Percentiles rank a stretch among this genome's conserved stretches.
These are phyloP conservation scores for Albophoma yamanashiensis DNA, from an alignment of 2,329 filamentous ascomycete species.

Conservation along the genomic window DNA sequence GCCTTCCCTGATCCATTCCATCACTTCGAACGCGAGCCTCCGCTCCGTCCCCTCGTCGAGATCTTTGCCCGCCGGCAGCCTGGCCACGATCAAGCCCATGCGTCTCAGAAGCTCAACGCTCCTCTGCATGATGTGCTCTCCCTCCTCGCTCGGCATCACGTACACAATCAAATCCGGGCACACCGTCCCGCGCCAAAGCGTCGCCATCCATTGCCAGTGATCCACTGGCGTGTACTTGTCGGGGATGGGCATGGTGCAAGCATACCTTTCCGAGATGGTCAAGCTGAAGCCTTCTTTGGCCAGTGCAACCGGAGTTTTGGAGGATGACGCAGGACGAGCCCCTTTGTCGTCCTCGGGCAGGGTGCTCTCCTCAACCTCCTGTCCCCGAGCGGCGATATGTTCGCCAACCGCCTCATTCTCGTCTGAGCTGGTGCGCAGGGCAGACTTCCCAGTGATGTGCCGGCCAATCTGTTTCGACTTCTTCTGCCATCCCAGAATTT, in stretches of 20 bases:
- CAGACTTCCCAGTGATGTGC: conserved; percentile 27
- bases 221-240: conserved; percentile 75
- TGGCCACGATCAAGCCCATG: conserved; percentile 43
- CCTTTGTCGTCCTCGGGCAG: conserved; percentile 3
- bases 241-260: conserved; percentile 60
- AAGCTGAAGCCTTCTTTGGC: conserved; percentile 72
- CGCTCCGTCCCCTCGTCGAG: conserved; percentile 62
- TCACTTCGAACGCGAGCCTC: conserved; percentile 75
- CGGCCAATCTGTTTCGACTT: conserved; percentile 60
- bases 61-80: conserved; percentile 28
- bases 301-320: conserved; percentile 56
- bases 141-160: conserved; percentile 32
- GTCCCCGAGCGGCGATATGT: not conserved
- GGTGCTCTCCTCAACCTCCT: conserved; percentile 2
- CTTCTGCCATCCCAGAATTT: conserved; percentile 58
- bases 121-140: conserved; percentile 25
- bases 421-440: not conserved
- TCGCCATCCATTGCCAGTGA: conserved; percentile 97
- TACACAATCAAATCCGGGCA: conserved; percentile 74
- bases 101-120: conserved; percentile 46
- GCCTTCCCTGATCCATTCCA: conserved; percentile 59
- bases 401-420: conserved; percentile 2
- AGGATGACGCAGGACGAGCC: conserved; percentile 1
- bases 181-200: conserved; percentile 78
- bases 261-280: conserved; percentile 65